Evolutionary conservation across 441 rosid species (phyloP), one percentile per base, ranked within the genome.

Genomic region (Syzygium syzygioides): DNA sequence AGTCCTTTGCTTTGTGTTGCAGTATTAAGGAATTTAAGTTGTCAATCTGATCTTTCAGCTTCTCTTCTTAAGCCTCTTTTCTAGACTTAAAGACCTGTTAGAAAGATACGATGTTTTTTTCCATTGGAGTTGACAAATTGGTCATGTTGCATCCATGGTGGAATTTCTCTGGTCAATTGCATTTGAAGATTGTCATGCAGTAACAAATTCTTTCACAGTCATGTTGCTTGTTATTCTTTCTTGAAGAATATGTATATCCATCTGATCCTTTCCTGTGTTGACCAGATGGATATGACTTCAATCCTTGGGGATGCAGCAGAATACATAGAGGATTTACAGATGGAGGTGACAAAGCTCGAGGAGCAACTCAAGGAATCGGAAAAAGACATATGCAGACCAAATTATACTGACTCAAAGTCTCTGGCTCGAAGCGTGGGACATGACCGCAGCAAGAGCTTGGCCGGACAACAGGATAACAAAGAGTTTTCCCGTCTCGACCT

Each of bases 231-330:
- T 62, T 34, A 30, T 87, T 23, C 48, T 48, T 91, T 89, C n/a
- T 30, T 87, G 54, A 87, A 86, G 86, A 85, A 84, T 50, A 32
- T 28, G 14, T 9, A 85, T 52, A 14, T 59, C 48, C 89, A 52
- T 52, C 25, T 62, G 54, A 76, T 41, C 83, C 83, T 50, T 62
- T 71, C 85, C 48, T 71, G 34, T 34, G 90, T 86, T 86, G 86
- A 79, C 79, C 71, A 97, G 99, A 96, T 97, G 99, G 95, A 95
- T 89, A 95, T 88, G 92, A 91, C 90, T 87, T 90, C 98, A 89
- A 95, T 91, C 85, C 88, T 96, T 17, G 91, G 92, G 53, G 99
- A 97, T 92, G 98, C 98, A n/a, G 89, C 93, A 54, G 94, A 95
- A 34, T 97, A 94, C 91, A 94, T 97, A 64, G 90, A 60, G 23